A percentile compares a stretch with the other conserved stretches of the same genome.
phyloP scores from a whole-genome alignment of 2,329 filamentous ascomycete genomes.

The Arthroderma sp. region DNA sequence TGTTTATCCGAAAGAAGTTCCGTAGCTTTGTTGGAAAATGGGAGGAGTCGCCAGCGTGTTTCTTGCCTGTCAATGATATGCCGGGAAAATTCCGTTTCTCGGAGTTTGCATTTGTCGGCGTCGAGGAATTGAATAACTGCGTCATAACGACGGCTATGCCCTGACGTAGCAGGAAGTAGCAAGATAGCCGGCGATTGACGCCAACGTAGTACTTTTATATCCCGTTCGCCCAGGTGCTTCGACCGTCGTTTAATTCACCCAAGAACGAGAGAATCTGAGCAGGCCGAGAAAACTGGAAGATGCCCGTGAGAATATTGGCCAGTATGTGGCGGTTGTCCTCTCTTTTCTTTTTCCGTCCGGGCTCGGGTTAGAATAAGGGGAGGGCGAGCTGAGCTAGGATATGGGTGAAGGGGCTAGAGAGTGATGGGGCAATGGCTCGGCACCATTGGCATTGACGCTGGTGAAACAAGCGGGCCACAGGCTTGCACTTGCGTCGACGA shows the following conservation, averaged over 20 bases:
- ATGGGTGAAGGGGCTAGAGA: neutral
- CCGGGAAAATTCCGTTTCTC: constrained; percentile 39
- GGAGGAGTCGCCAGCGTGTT: constrained; percentile 34
- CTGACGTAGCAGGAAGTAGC: constrained; percentile 2
- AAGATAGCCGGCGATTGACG: neutral
- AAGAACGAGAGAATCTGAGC: constrained; percentile 12
- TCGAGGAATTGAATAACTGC: constrained; percentile 31
- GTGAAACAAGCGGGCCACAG: constrained; percentile 5
- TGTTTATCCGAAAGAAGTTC: constrained; percentile 57
- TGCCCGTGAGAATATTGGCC: neutral
- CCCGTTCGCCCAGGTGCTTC: neutral
- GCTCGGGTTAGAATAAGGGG: neutral
- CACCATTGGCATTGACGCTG: constrained; percentile 1
- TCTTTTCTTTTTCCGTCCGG: constrained; percentile 5
- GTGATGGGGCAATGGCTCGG: neutral
- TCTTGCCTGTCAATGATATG: constrained; percentile 35
- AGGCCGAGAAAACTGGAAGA: constrained; percentile 11
- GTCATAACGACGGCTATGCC: constrained; percentile 25
- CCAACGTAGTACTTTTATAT: neutral
- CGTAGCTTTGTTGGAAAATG: constrained; percentile 54
- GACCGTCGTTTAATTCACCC: neutral
- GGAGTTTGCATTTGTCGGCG: constrained; percentile 29
- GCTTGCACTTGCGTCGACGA: neutral
- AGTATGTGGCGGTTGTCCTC: neutral
- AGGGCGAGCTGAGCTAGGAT: neutral